Evolutionary conservation across 164 flowering plant species (phyloP), one percentile per base, ranked within the genome.

Genomic region (Chloranthus sessilifolius): DNA sequence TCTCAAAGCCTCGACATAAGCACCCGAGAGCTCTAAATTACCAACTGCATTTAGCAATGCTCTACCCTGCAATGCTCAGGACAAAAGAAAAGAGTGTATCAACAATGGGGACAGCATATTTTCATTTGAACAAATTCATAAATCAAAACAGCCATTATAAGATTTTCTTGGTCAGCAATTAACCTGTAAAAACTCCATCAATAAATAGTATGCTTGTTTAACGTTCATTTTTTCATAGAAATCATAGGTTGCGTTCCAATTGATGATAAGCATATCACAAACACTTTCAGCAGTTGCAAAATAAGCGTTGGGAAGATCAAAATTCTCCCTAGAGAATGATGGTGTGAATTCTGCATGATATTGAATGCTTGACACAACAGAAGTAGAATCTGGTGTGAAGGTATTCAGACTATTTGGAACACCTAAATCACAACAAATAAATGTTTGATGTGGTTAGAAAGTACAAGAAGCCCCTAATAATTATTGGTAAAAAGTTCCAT

Each of bases 131-230:
- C 31, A 8, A 37, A 27, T 2, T 34, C 34, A 21, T 29, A 21
- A 39, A 20, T 12, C 14, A n/a, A 6, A 21, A 5, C n/a, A n/a
- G n/a, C n/a, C n/a, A n/a, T n/a, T n/a, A n/a, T n/a, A n/a, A n/a
- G n/a, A n/a, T n/a, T n/a, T n/a, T 28, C 22, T n/a, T 48, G 2
- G 25, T 16, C 30, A 38, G 7, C 49, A 33, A n/a, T 14, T 53
- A 55, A 88, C 98, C 95, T 91, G 98, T 15, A 92, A 58, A 73
- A 85, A 92, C 51, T 92, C 96, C 98, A 92, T 88, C 0, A 96
- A 92, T 55, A 92, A 58, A 65, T 85, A 88, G 44, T 92, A 88
- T 14, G 98, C 96, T 61, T 88, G 98, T 67, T 92, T 92, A 22
- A 69, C 71, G 69, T 92, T 83, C 50, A 71, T 53, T 66, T 70